Evolutionary conservation across 1,139 yeast species (phyloP), one percentile per base, ranked within the genome.

Genomic region (Nakaseomyces sp.): DNA sequence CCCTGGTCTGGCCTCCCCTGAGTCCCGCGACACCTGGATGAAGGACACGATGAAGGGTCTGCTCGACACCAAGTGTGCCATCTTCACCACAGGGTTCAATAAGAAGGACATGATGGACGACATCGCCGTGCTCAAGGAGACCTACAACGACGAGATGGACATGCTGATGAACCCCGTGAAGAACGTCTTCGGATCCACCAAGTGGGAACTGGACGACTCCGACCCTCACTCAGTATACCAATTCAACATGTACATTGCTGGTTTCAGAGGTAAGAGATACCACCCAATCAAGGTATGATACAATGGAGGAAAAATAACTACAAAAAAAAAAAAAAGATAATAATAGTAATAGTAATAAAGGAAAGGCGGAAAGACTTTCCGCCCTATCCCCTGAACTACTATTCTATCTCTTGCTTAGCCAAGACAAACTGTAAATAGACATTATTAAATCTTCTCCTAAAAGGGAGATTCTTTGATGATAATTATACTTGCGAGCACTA

Each of bases 201-300:
- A 89, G 66, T 85, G 95, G 82, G 97, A 91, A 67, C 73, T 91
- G 60, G 91, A 88, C 55, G 96, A 89, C 63, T 67, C 79, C 50
- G 79, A 87, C 63, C 97, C 97, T 13, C 88, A 89, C 19, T 96
- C 89, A 62, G 85, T 86, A 9, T 89, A 84, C 70, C 95, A 85
- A 68, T 84, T 87, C 61, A 91, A 91, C 69, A 88, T 85, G 70
- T 79, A 80, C 61, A 68, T 91, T 44, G 88, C 86, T 63, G 97
- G 91, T 19, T 77, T 89, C 64, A 80, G 98, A 69, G 98, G 98
- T 54, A 91, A 91, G 74, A 77, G 97, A 64, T 91, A 91, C 68
- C 96, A 87, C 61, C 95, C 96, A 36, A 74, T 84, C 41, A 55
- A 63, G 40, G 52, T 55, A 41, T 50, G 45, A 37, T 29, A n/a